phyloP scores from a whole-genome alignment of 2,329 filamentous ascomycete species.

The Emericellopsis atlantica region DNA sequence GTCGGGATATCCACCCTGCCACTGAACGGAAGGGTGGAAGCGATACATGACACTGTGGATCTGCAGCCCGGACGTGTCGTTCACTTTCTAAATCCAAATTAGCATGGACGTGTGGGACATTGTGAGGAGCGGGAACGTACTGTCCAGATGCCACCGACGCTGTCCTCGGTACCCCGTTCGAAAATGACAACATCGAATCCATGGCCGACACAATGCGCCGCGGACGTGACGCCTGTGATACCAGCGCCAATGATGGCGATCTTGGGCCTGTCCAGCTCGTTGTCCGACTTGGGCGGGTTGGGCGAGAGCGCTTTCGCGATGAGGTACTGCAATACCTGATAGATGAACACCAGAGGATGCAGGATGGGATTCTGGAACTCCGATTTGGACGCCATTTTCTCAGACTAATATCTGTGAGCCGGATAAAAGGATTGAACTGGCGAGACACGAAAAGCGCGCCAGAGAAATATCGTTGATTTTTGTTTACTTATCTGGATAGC shows the following conservation, averaged over 20 bases:
- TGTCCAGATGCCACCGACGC: slow-evolving; percentile 71
- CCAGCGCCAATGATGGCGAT: slow-evolving; percentile 60
- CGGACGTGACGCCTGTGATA: slow-evolving; percentile 64
- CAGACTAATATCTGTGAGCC: neutral
- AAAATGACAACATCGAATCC: slow-evolving; percentile 75
- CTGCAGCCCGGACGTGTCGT: slow-evolving; percentile 70
- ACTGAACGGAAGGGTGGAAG: slow-evolving; percentile 70
- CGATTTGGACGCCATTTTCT: slow-evolving; percentile 17
- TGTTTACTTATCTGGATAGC: neutral
- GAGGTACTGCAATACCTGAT: slow-evolving; percentile 52
- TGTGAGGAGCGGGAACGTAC: slow-evolving; percentile 25
- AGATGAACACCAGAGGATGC: slow-evolving; percentile 49
- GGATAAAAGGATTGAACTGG: neutral
- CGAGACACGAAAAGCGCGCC: neutral
- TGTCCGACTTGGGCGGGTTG: slow-evolving; percentile 46
- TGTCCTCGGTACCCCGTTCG: slow-evolving; percentile 53
- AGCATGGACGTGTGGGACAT: neutral
- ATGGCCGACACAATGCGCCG: slow-evolving; percentile 74
- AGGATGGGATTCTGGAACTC: slow-evolving; percentile 25
- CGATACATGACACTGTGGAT: slow-evolving; percentile 83
- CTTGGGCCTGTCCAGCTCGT: slow-evolving; percentile 46
- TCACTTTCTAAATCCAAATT: slow-evolving; percentile 47
- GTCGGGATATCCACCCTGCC: slow-evolving; percentile 64
- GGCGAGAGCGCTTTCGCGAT: slow-evolving; percentile 56
- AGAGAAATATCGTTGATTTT: neutral